Percentiles rank a stretch among this genome's conserved stretches.
Conservation (phyloP, 2,329 filamentous ascomycete species). For the Sporothrix variecibatus region DNA sequence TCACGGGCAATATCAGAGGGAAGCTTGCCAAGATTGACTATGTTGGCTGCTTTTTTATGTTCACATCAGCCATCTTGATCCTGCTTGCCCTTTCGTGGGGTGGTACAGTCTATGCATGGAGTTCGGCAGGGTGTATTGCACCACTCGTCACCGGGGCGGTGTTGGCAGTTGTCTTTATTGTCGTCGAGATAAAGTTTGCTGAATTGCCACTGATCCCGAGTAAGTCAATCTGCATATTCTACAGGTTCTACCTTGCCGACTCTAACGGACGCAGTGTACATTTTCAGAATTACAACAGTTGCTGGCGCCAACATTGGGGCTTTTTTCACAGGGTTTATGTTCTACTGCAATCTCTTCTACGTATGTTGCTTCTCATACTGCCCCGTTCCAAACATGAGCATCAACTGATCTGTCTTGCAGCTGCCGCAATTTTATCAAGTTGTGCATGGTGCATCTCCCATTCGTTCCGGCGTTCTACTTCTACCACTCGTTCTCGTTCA, state of each 20-base stretch:
- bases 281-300: conserved; percentile 27
- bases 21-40: conserved; percentile 29
- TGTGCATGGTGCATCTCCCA: conserved; percentile 28
- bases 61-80: conserved; percentile 21
- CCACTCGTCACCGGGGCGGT: conserved; percentile 24
- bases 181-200: conserved; percentile 22
- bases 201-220: conserved; percentile 5
- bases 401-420: not conserved
- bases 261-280: conserved; percentile 21
- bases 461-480: conserved; percentile 27
- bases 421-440: conserved; percentile 31
- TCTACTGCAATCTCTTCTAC: conserved; percentile 30
- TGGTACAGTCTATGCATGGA: conserved; percentile 26
- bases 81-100: conserved; percentile 20
- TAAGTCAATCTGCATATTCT: not conserved
- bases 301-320: conserved; percentile 20
- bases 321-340: conserved; percentile 31
- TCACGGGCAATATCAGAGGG: conserved; percentile 21
- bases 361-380: no score
- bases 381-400: no score
- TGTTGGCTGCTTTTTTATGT: conserved; percentile 24
- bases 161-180: conserved; percentile 22
- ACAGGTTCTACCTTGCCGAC: not conserved
- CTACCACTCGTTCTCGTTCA: conserved; percentile 28
- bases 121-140: conserved; percentile 23